Percentiles rank a stretch among this genome's conserved stretches.
phyloP scores from a whole-genome alignment of 2,329 filamentous ascomycete genomes.

The Exophiala viscosa region DNA sequence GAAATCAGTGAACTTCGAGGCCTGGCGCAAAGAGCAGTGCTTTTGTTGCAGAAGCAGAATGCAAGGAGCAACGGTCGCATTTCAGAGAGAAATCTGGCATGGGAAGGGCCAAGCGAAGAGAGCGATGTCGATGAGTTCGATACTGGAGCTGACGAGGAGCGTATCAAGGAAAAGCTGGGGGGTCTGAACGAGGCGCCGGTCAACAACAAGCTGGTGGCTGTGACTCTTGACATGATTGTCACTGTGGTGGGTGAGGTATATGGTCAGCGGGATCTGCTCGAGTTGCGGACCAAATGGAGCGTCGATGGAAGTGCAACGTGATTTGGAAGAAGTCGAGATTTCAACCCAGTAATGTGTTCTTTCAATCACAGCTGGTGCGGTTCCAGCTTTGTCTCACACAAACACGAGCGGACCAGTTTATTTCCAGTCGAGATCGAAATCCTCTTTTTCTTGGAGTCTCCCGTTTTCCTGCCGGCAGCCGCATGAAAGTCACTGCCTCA shows the following conservation, averaged over 20 bases:
- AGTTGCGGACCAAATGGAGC: slow-evolving; percentile 60
- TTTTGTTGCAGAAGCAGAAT: slow-evolving; percentile 49
- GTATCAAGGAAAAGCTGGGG: not conserved
- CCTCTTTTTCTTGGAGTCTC: not conserved
- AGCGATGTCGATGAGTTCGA: slow-evolving; percentile 28
- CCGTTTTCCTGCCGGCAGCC: not conserved
- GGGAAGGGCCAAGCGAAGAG: slow-evolving; percentile 14
- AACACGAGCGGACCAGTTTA: slow-evolving; percentile 2
- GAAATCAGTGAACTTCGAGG: slow-evolving; percentile 75
- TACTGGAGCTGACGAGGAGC: slow-evolving; percentile 27
- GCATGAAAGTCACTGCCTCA: not conserved
- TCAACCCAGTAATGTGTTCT: not conserved
- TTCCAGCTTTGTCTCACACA: not conserved
- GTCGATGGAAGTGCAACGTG: slow-evolving; percentile 14
- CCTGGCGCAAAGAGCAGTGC: slow-evolving; percentile 70
- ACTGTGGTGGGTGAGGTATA: slow-evolving; percentile 84
- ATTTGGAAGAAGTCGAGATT: slow-evolving; percentile 3
- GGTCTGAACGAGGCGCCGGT: slow-evolving; percentile 34
- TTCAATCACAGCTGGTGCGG: not conserved
- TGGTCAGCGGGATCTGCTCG: slow-evolving; percentile 80
- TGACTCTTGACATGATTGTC: slow-evolving; percentile 86
- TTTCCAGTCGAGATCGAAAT: slow-evolving; percentile 2
- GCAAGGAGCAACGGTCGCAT: slow-evolving; percentile 2
- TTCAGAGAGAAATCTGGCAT: not conserved
- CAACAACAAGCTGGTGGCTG: slow-evolving; percentile 26